These are phyloP conservation scores for Neurospora terricola DNA, from an alignment of 495 filamentous ascomycete species.

Conservation along the genomic window DNA sequence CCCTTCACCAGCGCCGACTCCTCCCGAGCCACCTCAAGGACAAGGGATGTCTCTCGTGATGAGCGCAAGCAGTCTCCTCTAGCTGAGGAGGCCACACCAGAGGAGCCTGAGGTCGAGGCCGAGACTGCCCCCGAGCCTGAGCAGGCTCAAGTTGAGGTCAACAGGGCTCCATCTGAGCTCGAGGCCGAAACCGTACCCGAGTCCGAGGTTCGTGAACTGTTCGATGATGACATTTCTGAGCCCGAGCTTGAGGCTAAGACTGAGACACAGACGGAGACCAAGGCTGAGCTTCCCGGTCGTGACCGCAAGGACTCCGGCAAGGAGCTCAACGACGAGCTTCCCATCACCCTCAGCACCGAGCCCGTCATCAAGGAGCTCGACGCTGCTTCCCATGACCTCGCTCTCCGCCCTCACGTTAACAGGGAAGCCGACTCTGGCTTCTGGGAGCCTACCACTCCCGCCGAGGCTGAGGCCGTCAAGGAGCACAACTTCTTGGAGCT, in stretches of 20 bases:
- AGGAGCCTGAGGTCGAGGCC: background rate
- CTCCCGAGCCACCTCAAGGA: conserved; percentile 9
- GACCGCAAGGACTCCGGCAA: conserved; percentile 22
- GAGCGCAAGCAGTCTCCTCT: background rate
- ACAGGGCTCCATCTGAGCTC: conserved; percentile 15
- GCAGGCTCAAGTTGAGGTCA: background rate
- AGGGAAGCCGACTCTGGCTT: conserved; percentile 25
- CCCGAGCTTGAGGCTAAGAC: background rate
- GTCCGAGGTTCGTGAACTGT: background rate
- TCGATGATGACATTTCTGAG: conserved; percentile 1
- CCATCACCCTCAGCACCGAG: conserved; percentile 9
- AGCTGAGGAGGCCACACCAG: background rate
- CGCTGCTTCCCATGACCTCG: conserved; percentile 6
- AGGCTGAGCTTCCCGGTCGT: background rate
- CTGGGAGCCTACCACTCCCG: conserved; percentile 15
- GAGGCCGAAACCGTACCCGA: conserved; percentile 7
- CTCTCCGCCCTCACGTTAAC: conserved; percentile 4
- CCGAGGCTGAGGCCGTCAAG: conserved; percentile 9
- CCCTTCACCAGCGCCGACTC: conserved; percentile 9
- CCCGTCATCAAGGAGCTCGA: conserved; percentile 6
- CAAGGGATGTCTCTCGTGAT: background rate
- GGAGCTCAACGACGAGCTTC: conserved; percentile 13
- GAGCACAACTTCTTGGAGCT: background rate
- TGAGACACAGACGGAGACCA: background rate
- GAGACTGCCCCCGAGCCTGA: background rate